phyloP scores from a whole-genome alignment of 371 early-diverging fungal genomes.

The Apophysomyces trapeziformis region DNA sequence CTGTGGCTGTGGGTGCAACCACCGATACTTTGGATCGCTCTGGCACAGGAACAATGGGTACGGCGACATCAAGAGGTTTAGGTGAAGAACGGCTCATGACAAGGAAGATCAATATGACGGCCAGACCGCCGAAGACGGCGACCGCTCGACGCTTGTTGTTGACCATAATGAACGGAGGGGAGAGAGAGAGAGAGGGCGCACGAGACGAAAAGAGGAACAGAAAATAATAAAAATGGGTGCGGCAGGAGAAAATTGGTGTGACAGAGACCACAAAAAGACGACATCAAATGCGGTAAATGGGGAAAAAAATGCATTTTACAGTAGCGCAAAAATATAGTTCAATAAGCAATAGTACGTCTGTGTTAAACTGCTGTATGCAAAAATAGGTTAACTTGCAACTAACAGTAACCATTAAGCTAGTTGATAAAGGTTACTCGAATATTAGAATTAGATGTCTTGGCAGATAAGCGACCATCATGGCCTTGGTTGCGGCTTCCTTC shows the following conservation, averaged over 20 bases:
- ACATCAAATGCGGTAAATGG: too few species aligned
- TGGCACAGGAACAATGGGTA: not conserved
- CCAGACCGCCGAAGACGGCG: not conserved
- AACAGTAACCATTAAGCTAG: not conserved
- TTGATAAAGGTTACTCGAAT: not conserved
- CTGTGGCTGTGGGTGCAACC: not conserved
- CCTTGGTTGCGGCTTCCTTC: not conserved
- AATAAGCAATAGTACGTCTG: too few species aligned
- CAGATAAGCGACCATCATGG: not conserved
- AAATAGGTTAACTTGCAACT: not conserved
- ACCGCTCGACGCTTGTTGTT: slow-evolving; percentile 1
- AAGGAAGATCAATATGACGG: not conserved
- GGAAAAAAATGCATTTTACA: too few species aligned
- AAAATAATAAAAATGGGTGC: not conserved
- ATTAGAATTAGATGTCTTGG: not conserved
- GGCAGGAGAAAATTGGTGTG: not conserved
- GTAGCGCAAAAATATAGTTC: too few species aligned
- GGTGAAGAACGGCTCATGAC: not conserved
- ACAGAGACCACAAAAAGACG: not conserved
- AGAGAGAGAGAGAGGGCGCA: not conserved
- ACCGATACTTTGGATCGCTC: not conserved
- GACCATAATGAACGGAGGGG: not conserved
- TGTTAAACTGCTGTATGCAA: too few species aligned
- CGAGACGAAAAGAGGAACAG: not conserved
- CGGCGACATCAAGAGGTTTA: not conserved